These are phyloP conservation scores for Claviceps cyperi DNA, from an alignment of 2,329 filamentous ascomycete species.

Conservation along the genomic window DNA sequence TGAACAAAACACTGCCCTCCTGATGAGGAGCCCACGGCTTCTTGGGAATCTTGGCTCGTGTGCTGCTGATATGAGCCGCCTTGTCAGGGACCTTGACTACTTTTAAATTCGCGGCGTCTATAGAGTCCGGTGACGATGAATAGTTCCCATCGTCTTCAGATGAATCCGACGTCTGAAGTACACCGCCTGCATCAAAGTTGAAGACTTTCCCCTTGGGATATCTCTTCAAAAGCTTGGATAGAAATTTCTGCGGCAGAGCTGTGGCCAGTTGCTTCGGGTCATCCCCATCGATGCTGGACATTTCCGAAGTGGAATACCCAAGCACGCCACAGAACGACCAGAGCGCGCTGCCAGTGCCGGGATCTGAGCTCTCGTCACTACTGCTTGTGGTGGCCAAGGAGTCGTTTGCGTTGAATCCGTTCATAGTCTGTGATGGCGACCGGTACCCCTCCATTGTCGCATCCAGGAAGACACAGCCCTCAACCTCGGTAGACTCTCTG, in stretches of 20 bases:
- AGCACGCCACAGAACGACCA: slow-evolving; percentile 17
- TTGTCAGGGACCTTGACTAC: background rate
- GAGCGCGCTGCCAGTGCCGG: background rate
- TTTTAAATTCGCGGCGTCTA: background rate
- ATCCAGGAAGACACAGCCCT: slow-evolving; percentile 22
- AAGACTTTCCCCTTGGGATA: slow-evolving; percentile 33
- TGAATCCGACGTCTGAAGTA: slow-evolving; percentile 17
- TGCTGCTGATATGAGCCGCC: background rate
- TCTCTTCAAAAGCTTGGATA: slow-evolving; percentile 25
- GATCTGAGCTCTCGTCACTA: slow-evolving; percentile 9
- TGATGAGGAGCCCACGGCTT: slow-evolving; percentile 6
- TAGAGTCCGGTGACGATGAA: background rate
- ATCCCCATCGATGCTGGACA: slow-evolving; percentile 16
- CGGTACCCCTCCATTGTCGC: slow-evolving; percentile 3
- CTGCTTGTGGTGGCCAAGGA: slow-evolving; percentile 6
- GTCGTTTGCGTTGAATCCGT: slow-evolving; percentile 3
- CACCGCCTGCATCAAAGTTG: slow-evolving; percentile 25
- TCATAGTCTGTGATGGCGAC: background rate
- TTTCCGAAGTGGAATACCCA: slow-evolving; percentile 22
- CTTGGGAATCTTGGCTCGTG: background rate
- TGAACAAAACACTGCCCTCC: slow-evolving; percentile 15
- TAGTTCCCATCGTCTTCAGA: slow-evolving; percentile 11
- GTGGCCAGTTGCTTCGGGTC: background rate
- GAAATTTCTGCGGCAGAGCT: slow-evolving; percentile 23
- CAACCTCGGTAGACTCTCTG: slow-evolving; percentile 24